phyloP scores from a whole-genome alignment of 768 basidiomycete genomes.

The Chalciporus pseudorubinellus region DNA sequence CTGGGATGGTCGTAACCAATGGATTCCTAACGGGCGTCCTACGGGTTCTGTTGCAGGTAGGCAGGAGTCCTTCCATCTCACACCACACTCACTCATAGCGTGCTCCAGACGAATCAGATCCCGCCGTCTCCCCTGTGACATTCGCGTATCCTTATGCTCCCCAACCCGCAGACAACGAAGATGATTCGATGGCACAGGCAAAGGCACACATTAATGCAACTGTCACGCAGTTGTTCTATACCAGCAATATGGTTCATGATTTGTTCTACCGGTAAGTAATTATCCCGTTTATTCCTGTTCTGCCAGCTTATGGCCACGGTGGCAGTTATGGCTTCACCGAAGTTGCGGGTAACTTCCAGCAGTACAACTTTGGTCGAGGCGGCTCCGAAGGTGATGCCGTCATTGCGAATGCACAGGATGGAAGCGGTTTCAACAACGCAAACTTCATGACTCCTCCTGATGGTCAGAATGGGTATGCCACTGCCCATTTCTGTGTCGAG shows the following conservation, averaged over 20 bases:
- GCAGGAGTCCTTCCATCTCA: neutral
- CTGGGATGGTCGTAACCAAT: too few relatives aligned
- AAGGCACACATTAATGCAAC: conserved; percentile 84
- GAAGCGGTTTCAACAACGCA: conserved; percentile 88
- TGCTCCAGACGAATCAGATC: conserved; percentile 6
- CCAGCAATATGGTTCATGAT: conserved; percentile 77
- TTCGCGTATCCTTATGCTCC: conserved; percentile 82
- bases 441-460: conserved; percentile 89
- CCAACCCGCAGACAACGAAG: conserved; percentile 44
- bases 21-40: conserved; percentile 77
- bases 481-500: neutral
- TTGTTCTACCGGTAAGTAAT: conserved; percentile 63
- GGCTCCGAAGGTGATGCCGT: conserved; percentile 87
- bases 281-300: neutral
- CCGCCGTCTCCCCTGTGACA: neutral
- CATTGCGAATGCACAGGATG: conserved; percentile 94
- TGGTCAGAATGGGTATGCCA: conserved; percentile 66
- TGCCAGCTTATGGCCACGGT: conserved; percentile 2
- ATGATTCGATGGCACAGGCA: conserved; percentile 67
- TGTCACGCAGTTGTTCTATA: conserved; percentile 88
- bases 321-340: conserved; percentile 89
- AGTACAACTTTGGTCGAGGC: conserved; percentile 92
- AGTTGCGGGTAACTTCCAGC: conserved; percentile 93
- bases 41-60: conserved; percentile 35
- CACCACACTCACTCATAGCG: neutral